Percentiles rank a stretch among this genome's conserved stretches.
These are phyloP conservation scores for Neofusicoccum umdonicola DNA, from an alignment of 2,329 filamentous ascomycete genomes.

Conservation along the genomic window DNA sequence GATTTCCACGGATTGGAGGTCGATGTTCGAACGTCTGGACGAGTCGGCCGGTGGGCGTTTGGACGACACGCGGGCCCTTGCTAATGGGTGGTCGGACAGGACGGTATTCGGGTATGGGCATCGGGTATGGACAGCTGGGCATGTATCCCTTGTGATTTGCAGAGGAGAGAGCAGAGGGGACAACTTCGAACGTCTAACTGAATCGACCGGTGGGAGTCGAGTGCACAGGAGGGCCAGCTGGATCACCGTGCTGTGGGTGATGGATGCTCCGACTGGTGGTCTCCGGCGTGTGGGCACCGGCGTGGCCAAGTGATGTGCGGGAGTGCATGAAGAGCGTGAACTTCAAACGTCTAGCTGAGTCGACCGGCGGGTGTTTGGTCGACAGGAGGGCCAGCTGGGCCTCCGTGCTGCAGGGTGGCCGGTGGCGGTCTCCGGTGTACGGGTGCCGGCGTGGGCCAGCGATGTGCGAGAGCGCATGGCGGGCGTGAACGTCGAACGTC, in stretches of 20 bases:
- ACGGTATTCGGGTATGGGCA: too few relatives aligned
- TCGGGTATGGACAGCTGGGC: too few relatives aligned
- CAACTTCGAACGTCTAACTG: neutral
- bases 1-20: too few relatives aligned
- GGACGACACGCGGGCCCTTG: neutral
- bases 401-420: neutral
- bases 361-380: neutral
- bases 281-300: neutral
- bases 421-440: neutral
- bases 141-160: neutral
- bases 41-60: neutral
- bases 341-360: neutral
- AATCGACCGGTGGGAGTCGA: neutral
- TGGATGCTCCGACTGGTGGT: neutral
- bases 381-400: too few relatives aligned
- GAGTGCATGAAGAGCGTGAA: neutral
- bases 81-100: too few relatives aligned
- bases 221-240: neutral
- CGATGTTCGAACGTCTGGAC: neutral
- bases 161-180: neutral
- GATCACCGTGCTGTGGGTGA: neutral
- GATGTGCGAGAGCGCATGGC: neutral
- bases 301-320: neutral
- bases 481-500: neutral
- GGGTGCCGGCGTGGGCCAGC: neutral